Conservation (phyloP, 306 rosid species). For the Cucumis melo region DNA sequence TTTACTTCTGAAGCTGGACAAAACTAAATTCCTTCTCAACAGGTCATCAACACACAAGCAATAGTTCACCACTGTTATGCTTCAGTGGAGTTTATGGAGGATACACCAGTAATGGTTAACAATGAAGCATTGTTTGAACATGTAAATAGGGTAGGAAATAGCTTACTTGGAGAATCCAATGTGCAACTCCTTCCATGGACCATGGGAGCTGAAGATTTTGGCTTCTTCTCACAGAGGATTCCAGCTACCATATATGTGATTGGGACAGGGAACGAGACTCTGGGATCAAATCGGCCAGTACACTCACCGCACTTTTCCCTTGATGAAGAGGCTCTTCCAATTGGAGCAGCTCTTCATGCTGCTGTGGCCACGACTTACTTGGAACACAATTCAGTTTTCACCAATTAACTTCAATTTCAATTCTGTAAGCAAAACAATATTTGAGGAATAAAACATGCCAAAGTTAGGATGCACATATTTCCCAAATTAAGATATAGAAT, state of each 20-base stretch:
- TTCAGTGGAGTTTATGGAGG: slow-evolving; percentile 36
- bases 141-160: slow-evolving; percentile 26
- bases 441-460: not conserved
- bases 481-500: not conserved
- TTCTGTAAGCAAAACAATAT: not conserved
- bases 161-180: slow-evolving; percentile 25
- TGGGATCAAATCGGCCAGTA: slow-evolving; percentile 11
- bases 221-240: slow-evolving; percentile 30
- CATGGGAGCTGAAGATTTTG: slow-evolving; percentile 43
- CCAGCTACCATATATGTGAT: slow-evolving; percentile 21
- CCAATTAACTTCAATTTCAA: not conserved
- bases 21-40: not conserved
- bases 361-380: slow-evolving; percentile 36
- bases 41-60: slow-evolving; percentile 32
- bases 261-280: slow-evolving; percentile 23
- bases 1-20: not conserved
- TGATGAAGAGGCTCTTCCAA: slow-evolving; percentile 36
- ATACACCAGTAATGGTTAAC: slow-evolving; percentile 27
- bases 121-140: slow-evolving; percentile 29
- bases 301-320: slow-evolving; percentile 36
- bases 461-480: not conserved
- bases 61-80: slow-evolving; percentile 23
- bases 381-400: slow-evolving; percentile 4
- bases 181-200: slow-evolving; percentile 22
- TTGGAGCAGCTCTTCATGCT: slow-evolving; percentile 41